A percentile compares a stretch with the other conserved stretches of the same genome.
Conservation (phyloP, 306 rosid species). For the Bauhinia variegata region DNA sequence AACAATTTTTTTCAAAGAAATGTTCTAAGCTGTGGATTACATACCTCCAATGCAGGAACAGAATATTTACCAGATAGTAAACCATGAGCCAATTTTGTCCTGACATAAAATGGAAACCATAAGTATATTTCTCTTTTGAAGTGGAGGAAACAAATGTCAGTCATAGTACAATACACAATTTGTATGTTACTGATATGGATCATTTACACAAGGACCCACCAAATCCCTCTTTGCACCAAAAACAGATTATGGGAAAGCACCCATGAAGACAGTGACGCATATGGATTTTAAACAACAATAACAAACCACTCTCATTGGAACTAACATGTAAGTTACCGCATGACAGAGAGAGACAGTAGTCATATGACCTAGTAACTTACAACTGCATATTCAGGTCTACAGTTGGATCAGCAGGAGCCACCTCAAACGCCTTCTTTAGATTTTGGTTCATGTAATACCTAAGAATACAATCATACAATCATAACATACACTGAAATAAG, state of each 20-base stretch:
- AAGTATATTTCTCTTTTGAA: constrained; percentile 19
- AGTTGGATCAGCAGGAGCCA: constrained; percentile 90
- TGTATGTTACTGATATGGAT: background rate
- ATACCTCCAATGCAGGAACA: constrained; percentile 66
- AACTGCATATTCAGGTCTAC: constrained; percentile 87
- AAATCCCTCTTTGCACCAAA: constrained; percentile 16
- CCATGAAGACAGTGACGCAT: constrained; percentile 1
- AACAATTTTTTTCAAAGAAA: constrained; percentile 19
- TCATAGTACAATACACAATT: constrained; percentile 2
- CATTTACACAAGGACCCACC: background rate
- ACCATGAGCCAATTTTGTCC: constrained; percentile 85
- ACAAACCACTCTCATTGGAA: background rate
- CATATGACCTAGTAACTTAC: constrained; percentile 43
- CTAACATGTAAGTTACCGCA: constrained; percentile 8
- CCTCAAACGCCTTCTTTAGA: constrained; percentile 65
- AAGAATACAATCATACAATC: constrained; percentile 30
- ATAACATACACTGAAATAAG: constrained; percentile 26
- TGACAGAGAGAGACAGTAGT: constrained; percentile 1
- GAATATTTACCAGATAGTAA: constrained; percentile 87
- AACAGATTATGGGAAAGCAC: constrained; percentile 3
- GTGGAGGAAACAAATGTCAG: constrained; percentile 8
- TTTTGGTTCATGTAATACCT: constrained; percentile 66
- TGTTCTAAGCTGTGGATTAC: background rate
- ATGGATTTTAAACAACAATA: background rate
- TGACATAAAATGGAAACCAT: constrained; percentile 41